These are phyloP conservation scores for Corylus americana DNA, from an alignment of 306 rosid species.

Conservation along the genomic window DNA sequence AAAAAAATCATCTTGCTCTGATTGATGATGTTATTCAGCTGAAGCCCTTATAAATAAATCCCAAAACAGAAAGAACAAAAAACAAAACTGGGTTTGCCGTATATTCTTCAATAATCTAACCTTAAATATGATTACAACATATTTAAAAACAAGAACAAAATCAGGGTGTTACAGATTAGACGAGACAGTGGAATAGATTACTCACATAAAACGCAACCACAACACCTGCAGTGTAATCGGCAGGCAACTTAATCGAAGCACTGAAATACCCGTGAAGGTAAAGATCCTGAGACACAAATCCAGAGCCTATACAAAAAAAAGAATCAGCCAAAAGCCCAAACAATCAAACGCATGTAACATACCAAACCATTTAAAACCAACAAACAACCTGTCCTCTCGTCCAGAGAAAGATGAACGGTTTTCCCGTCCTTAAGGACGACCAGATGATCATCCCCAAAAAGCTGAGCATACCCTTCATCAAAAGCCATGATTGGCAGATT, in stretches of 20 bases:
- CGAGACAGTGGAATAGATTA: constrained; percentile 1
- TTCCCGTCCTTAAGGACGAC: constrained; percentile 68
- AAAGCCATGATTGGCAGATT: constrained; percentile 64
- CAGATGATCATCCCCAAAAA: constrained; percentile 81
- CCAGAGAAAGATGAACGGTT: constrained; percentile 77
- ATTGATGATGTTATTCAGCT: not conserved
- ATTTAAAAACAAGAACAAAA: not conserved
- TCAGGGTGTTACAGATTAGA: not conserved
- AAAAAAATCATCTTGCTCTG: not conserved
- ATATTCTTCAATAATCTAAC: not conserved
- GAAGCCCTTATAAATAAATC: not conserved
- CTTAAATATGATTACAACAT: not conserved
- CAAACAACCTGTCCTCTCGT: constrained; percentile 72
- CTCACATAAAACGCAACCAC: constrained; percentile 98
- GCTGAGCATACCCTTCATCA: constrained; percentile 78
- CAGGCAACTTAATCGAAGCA: constrained; percentile 87
- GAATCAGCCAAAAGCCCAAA: constrained; percentile 12
- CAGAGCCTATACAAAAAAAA: constrained; percentile 70
- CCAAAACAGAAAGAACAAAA: not conserved
- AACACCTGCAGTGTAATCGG: constrained; percentile 95
- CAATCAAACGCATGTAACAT: not conserved
- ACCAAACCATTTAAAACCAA: constrained; percentile 8
- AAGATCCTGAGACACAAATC: constrained; percentile 92
- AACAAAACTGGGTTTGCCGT: not conserved
- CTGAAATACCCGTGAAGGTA: constrained; percentile 88